Evolutionary conservation across 164 flowering plant genomes (phyloP).

Genomic region (Annona squamosa): DNA sequence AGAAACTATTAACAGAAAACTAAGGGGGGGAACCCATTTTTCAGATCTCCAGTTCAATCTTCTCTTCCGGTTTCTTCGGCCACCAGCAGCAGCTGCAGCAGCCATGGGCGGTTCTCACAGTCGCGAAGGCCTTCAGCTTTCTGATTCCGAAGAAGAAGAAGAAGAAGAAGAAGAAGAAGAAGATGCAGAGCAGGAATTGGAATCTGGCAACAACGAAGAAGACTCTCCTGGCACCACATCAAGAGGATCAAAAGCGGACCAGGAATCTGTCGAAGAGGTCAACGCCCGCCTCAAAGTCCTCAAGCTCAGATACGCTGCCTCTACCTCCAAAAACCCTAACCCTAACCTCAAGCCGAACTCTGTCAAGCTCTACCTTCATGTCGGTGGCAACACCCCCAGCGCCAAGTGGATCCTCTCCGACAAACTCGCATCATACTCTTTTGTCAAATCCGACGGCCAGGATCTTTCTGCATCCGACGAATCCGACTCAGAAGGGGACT

Average conservation of each 20-base stretch:
- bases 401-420: slow-evolving; percentile 77
- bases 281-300: slow-evolving; percentile 64
- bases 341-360: slow-evolving; percentile 37
- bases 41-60: not conserved
- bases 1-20: no score
- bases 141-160: slow-evolving; percentile 35
- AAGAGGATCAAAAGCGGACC: not conserved
- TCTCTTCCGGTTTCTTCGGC: not conserved
- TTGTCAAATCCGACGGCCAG: slow-evolving; percentile 25
- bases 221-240: slow-evolving; percentile 17
- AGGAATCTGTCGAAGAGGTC: slow-evolving; percentile 48
- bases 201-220: slow-evolving; percentile 6
- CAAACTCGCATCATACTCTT: slow-evolving; percentile 50
- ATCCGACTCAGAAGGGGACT: slow-evolving; percentile 28
- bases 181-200: slow-evolving; percentile 7
- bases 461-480: slow-evolving; percentile 11
- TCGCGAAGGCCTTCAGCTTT: slow-evolving; percentile 44
- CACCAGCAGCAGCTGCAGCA: not conserved
- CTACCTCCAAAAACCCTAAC: slow-evolving; percentile 11
- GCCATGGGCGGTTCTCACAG: slow-evolving; percentile 61
- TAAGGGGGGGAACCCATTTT: no score
- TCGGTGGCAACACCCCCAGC: slow-evolving; percentile 57
- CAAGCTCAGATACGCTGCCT: slow-evolving; percentile 54
- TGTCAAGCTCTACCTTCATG: slow-evolving; percentile 62
- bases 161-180: slow-evolving; percentile 13